phyloP scores from a whole-genome alignment of 148 eudicot species.

The Drosera capensis region DNA sequence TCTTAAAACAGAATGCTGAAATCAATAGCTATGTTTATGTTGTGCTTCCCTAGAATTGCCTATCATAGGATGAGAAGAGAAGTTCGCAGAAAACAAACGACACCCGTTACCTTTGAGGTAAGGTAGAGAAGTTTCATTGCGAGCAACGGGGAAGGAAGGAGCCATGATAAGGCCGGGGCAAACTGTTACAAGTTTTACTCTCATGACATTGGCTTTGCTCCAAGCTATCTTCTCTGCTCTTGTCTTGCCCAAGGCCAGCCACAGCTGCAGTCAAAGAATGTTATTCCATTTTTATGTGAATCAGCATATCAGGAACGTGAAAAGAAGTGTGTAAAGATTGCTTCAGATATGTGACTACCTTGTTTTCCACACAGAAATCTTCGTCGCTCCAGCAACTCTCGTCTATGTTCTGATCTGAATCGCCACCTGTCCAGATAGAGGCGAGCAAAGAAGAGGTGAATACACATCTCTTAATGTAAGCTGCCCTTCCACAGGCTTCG shows the following conservation, averaged over 20 bases:
- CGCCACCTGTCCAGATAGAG: conserved; percentile 11
- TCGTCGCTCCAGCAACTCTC: conserved; percentile 20
- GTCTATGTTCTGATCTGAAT: conserved; percentile 4
- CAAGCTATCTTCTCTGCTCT: conserved; percentile 23
- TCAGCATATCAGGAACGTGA: too few relatives aligned
- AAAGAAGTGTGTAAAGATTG: too few relatives aligned
- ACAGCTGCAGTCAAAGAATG: conserved; percentile 10
- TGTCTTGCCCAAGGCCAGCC: conserved; percentile 25
- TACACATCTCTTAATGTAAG: conserved; percentile 15
- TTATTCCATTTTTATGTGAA: not conserved
- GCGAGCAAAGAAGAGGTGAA: conserved; percentile 21
- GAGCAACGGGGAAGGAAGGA: conserved; percentile 14
- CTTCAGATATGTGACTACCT: too few relatives aligned
- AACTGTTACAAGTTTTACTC: conserved; percentile 16
- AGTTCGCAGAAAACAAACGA: too few relatives aligned
- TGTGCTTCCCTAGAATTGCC: too few relatives aligned
- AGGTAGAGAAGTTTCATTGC: conserved; percentile 13
- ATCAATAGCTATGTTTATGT: too few relatives aligned
- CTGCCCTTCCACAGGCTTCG: conserved; percentile 21
- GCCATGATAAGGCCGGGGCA: conserved; percentile 19
- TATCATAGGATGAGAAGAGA: too few relatives aligned
- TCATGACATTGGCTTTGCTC: conserved; percentile 11
- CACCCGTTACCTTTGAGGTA: conserved; percentile 13
- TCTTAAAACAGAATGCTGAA: too few relatives aligned
- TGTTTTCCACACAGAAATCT: conserved; percentile 17